Base-by-base conservation (phyloP, 2,329 filamentous ascomycete genomes). In the Neopestalotiopsis sp. region DNA sequence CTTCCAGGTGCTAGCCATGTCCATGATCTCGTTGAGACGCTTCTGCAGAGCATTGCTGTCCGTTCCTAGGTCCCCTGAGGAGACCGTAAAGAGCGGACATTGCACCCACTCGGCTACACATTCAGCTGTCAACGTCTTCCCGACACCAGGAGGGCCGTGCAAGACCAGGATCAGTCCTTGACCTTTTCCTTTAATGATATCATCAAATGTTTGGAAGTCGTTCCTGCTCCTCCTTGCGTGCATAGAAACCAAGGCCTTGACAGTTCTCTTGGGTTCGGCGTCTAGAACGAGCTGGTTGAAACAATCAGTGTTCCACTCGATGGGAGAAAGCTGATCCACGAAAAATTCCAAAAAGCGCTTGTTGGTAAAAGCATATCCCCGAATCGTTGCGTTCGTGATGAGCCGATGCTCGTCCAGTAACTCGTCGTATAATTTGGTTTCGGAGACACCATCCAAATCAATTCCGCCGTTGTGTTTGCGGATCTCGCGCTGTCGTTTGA, bases 161-260 rank as follows among this genome's bases (percentile, higher is more conserved):
- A 86, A 77, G 1, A 86, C 78, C 58, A 84, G 79, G 61, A 86
- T 81, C n/a, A 86, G 77, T 4, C 83, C 83, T 63, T 82, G 67
- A 1, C 71, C 73, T 68, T 74, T 75, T 6, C 72, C 71, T 40
- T 67, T 67, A 24, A 69, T 58, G 7, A 69, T 65, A 24, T 69
- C 68, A 24, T 69, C 65, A 24, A 67, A 67, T 14, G 68, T 71
- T 1, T 71, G 67, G 9, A 71, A 72, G 42, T 74, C 72, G 7
- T 71, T 69, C 28, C 67, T 68, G n/a, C 42, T 56, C 17, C 65
- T 65, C 5, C 67, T 70, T 5, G 68, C 34, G 57, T 75, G 72
- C 64, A 62, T 70, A 6, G 70, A 69, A 5, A 74, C 72, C 20
- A 75, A 67, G 14, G 72, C 69, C 61, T 73, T 68, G 13, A 76